Conservation (phyloP, 2,329 filamentous ascomycete genomes). For the Sporothrix euskadiensis region DNA sequence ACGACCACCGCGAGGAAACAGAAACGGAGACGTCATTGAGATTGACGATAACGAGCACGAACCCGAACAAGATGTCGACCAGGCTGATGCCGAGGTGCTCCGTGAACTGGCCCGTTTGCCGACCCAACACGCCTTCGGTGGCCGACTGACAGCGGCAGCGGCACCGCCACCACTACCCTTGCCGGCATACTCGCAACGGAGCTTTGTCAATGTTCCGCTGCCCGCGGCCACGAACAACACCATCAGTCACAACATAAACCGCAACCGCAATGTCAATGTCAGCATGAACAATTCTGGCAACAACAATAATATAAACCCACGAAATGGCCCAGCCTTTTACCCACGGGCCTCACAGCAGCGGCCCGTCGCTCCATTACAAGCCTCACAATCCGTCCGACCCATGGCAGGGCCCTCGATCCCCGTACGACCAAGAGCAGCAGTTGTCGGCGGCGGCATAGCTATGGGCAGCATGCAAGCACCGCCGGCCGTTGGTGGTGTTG, state of each 20-base stretch:
- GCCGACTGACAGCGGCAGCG: conserved; percentile 29
- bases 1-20: background rate
- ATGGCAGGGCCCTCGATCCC: background rate
- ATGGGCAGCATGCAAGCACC: background rate
- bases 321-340: background rate
- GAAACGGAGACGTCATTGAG: background rate
- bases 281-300: background rate
- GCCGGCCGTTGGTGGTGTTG: background rate
- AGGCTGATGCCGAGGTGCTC: conserved; percentile 30
- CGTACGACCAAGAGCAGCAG: background rate
- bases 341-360: conserved; percentile 11
- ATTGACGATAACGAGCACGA: conserved; percentile 23
- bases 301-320: background rate
- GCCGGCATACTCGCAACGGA: conserved; percentile 31
- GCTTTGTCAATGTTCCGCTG: conserved; percentile 28
- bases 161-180: conserved; percentile 29
- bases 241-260: background rate
- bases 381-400: background rate
- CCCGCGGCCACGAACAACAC: conserved; percentile 13
- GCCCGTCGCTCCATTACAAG: background rate
- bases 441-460: background rate
- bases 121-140: conserved; percentile 26
- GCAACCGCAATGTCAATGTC: background rate
- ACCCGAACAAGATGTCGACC: conserved; percentile 25
- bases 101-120: conserved; percentile 31